These are phyloP conservation scores for Pestalotiopsis sp. DNA, from an alignment of 2,329 filamentous ascomycete species.

Conservation along the genomic window DNA sequence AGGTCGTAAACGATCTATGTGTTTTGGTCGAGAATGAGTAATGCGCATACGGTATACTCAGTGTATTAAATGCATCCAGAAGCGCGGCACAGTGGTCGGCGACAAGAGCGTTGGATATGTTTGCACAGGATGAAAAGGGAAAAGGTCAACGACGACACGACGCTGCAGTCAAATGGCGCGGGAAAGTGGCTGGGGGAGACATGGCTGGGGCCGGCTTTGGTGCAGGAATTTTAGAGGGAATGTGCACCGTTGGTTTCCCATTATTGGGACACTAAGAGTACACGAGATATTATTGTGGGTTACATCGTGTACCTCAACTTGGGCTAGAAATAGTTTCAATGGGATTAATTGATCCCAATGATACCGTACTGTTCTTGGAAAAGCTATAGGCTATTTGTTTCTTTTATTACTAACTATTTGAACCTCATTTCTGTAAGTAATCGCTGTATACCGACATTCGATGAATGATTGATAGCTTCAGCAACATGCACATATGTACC, in stretches of 20 bases:
- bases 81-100: constrained; percentile 1
- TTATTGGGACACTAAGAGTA: constrained; percentile 6
- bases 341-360: too few species aligned
- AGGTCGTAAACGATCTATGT: neutral
- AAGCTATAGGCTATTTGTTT: too few species aligned
- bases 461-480: too few species aligned
- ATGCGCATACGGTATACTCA: neutral
- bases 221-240: neutral
- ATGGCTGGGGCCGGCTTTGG: constrained; percentile 3
- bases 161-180: neutral
- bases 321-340: too few species aligned
- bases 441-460: too few species aligned
- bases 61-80: neutral
- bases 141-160: constrained; percentile 3
- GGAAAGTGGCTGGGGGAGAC: constrained; percentile 12
- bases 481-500: neutral
- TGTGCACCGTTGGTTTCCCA: neutral
- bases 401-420: too few species aligned
- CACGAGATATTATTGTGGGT: neutral
- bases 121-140: neutral
- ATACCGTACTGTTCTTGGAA: too few species aligned
- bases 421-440: too few species aligned
- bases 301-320: too few species aligned
- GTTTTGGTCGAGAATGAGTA: neutral
- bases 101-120: constrained; percentile 6